Evolutionary conservation across 2,329 filamentous ascomycete species (phyloP).

Genomic region (Knoxdaviesia proteae): DNA sequence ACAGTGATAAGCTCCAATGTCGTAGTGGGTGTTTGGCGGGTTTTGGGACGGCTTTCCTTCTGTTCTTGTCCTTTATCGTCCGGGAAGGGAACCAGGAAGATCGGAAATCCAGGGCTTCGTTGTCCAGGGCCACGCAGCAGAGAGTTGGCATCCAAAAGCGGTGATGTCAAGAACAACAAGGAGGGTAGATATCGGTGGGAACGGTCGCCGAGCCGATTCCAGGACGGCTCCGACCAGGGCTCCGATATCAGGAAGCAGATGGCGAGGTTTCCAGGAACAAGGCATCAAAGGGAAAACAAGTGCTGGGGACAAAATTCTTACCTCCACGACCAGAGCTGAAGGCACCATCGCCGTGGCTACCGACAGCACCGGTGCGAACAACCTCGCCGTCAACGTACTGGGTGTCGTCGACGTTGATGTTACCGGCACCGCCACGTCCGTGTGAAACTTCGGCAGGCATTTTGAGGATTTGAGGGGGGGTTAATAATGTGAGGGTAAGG

Average conservation of each 20-base stretch:
- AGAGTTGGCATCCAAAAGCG: too few species aligned
- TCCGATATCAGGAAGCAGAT: neutral
- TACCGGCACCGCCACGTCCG: slow-evolving; percentile 40
- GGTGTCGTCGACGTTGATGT: slow-evolving; percentile 36
- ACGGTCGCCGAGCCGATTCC: neutral
- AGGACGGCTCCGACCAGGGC: neutral
- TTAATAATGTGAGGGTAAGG: neutral
- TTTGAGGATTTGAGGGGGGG: slow-evolving; percentile 1
- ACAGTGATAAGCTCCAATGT: too few species aligned
- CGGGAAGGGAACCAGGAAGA: too few species aligned
- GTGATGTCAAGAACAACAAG: too few species aligned
- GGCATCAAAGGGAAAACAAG: too few species aligned
- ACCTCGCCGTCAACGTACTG: slow-evolving; percentile 42
- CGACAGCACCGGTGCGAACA: slow-evolving; percentile 29
- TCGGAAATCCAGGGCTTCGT: too few species aligned
- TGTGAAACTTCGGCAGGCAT: slow-evolving; percentile 32
- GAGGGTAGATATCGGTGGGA: neutral
- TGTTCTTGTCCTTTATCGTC: too few species aligned
- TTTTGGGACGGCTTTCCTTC: too few species aligned
- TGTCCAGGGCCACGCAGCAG: too few species aligned
- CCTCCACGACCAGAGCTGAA: slow-evolving; percentile 39
- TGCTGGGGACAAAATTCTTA: slow-evolving; percentile 11
- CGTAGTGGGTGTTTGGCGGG: too few species aligned
- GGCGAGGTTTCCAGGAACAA: too few species aligned
- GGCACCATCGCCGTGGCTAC: slow-evolving; percentile 35